A percentile compares a stretch with the other conserved stretches of the same genome.
Conservation (phyloP, 1,139 yeast genomes). For the Candida frijolesensis region DNA sequence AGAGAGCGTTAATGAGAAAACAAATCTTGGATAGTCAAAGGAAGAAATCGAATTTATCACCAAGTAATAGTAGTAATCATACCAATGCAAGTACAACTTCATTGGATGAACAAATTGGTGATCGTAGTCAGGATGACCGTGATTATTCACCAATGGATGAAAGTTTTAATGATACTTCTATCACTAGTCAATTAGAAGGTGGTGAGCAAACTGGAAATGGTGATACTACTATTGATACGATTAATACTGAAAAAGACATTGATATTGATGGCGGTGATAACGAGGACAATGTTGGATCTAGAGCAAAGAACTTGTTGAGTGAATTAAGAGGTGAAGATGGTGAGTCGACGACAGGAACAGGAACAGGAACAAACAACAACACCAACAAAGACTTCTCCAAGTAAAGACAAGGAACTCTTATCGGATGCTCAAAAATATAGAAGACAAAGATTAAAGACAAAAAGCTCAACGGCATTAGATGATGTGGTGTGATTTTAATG, state of each 20-base stretch:
- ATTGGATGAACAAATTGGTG: conserved; percentile 10
- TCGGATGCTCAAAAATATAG: conserved; percentile 43
- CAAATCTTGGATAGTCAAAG: conserved; percentile 48
- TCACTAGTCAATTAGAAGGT: not conserved
- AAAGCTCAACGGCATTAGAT: conserved; percentile 9
- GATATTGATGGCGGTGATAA: conserved; percentile 22
- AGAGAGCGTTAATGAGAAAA: conserved; percentile 76
- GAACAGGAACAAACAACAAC: too few species aligned
- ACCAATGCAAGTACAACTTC: not conserved
- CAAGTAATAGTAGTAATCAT: conserved; percentile 8
- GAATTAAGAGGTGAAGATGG: conserved; percentile 50
- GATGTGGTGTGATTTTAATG: not conserved
- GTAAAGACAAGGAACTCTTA: conserved; percentile 17
- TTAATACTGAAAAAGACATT: not conserved
- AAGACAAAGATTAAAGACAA: conserved; percentile 30
- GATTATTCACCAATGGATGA: conserved; percentile 15
- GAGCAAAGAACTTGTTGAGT: conserved; percentile 62
- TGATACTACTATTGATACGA: conserved; percentile 6
- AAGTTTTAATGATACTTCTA: conserved; percentile 8
- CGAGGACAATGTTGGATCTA: conserved; percentile 49
- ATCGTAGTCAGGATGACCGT: conserved; percentile 12
- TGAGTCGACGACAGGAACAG: conserved; percentile 13
- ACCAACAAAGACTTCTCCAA: not conserved
- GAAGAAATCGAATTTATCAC: conserved; percentile 13
- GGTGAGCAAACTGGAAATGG: conserved; percentile 7